Conservation (phyloP, 176 grass and related monocot species). For the Secale cereale region DNA sequence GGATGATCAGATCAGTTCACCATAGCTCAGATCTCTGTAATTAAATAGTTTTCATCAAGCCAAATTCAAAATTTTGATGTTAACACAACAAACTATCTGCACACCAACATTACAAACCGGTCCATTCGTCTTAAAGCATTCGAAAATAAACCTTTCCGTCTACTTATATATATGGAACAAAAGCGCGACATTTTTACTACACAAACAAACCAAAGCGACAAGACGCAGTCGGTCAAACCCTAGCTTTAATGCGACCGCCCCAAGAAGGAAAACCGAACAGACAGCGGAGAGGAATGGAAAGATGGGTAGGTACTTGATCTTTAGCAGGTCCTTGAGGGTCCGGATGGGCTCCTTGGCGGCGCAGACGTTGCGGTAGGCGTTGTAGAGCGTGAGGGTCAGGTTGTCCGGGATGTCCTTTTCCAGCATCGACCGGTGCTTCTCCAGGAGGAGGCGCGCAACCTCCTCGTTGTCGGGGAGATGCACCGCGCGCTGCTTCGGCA, state of each 20-base stretch:
- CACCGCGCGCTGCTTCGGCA: slow-evolving; percentile 38
- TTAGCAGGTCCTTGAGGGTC: slow-evolving; percentile 67
- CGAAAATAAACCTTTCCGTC: neutral
- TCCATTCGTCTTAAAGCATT: neutral
- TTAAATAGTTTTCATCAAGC: neutral
- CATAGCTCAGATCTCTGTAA: neutral
- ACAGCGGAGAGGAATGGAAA: neutral
- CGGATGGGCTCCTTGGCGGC: slow-evolving; percentile 57
- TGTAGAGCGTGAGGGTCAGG: slow-evolving; percentile 50
- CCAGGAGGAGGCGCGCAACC: slow-evolving; percentile 44
- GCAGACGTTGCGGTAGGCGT: slow-evolving; percentile 66
- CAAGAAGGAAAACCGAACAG: neutral
- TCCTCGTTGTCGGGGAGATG: slow-evolving; percentile 72
- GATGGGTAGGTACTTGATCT: slow-evolving; percentile 62
- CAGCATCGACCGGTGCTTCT: slow-evolving; percentile 69
- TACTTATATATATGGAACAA: neutral
- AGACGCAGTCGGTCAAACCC: neutral
- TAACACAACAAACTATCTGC: neutral
- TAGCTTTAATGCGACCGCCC: neutral
- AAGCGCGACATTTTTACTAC: neutral
- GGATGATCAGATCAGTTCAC: neutral
- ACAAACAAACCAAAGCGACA: slow-evolving; percentile 9
- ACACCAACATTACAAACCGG: neutral
- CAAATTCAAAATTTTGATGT: neutral
- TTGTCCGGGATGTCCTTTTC: slow-evolving; percentile 53